Percentiles rank a stretch among this genome's conserved stretches.
Evolutionary conservation across 2,329 filamentous ascomycete genomes (phyloP).

Genomic region (Cordyceps militaris): DNA sequence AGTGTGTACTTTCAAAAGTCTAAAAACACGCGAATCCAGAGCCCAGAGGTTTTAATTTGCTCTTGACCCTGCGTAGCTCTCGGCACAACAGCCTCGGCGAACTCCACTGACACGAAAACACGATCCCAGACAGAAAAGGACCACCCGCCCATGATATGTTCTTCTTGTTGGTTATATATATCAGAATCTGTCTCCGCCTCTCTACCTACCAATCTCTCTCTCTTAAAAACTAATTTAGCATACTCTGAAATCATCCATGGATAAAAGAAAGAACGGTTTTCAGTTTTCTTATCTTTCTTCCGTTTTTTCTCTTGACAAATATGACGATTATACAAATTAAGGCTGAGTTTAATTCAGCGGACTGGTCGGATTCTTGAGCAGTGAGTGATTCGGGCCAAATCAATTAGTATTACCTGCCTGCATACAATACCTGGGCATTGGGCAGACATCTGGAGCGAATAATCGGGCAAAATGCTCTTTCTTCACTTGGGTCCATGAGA

Average conservation of each 20-base stretch:
- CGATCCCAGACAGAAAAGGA: neutral
- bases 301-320: neutral
- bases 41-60: neutral
- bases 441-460: too few species aligned
- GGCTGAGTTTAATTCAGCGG: neutral
- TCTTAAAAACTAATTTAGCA: slow-evolving; percentile 16
- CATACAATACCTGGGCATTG: too few species aligned
- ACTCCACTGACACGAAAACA: neutral
- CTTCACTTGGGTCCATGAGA: too few species aligned
- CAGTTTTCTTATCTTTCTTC: neutral
- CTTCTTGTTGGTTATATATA: slow-evolving; percentile 15
- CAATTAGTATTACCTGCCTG: too few species aligned
- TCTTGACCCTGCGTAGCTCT: neutral
- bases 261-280: neutral
- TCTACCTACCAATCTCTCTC: slow-evolving; percentile 12
- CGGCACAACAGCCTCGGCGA: neutral
- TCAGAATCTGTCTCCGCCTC: neutral
- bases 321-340: neutral
- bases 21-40: neutral
- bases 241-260: slow-evolving; percentile 5
- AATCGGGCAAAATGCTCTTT: too few species aligned
- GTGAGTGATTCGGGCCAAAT: too few species aligned
- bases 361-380: neutral
- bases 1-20: too few species aligned
- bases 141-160: slow-evolving; percentile 19